These are phyloP conservation scores for Cryptosporidium parvum DNA, from an alignment of 169 alveolate genomes.

Conservation along the genomic window DNA sequence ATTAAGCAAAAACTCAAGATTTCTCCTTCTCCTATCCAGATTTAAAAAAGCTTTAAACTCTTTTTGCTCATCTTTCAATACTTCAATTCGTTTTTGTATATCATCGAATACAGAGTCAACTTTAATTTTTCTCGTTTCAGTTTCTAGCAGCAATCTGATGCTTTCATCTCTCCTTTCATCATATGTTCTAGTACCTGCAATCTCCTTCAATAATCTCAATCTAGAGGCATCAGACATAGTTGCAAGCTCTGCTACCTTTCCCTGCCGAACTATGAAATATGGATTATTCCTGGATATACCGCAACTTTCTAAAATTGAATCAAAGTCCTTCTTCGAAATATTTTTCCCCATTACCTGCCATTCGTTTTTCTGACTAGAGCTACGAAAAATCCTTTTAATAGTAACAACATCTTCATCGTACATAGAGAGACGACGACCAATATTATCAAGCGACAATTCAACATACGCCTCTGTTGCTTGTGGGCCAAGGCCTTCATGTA, in stretches of 20 bases:
- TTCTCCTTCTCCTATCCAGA: slow-evolving; percentile 61
- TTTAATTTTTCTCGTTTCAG: slow-evolving; percentile 78
- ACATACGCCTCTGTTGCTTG: slow-evolving; percentile 80
- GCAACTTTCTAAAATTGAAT: slow-evolving; percentile 83
- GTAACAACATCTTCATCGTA: slow-evolving; percentile 80
- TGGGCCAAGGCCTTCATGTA: slow-evolving; percentile 84
- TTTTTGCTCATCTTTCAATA: slow-evolving; percentile 74
- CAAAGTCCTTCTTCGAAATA: slow-evolving; percentile 83
- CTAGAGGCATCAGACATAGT: slow-evolving; percentile 84
- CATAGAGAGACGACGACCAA: slow-evolving; percentile 82
- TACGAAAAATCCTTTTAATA: slow-evolving; percentile 78
- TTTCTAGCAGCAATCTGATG: slow-evolving; percentile 78
- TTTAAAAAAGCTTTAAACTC: slow-evolving; percentile 78
- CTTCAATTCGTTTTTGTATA: slow-evolving; percentile 78
- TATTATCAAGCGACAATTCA: slow-evolving; percentile 84
- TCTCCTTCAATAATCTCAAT: slow-evolving; percentile 82
- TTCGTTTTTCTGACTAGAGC: slow-evolving; percentile 82
- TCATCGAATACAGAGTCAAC: slow-evolving; percentile 81
- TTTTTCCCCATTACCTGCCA: slow-evolving; percentile 82
- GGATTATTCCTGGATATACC: slow-evolving; percentile 87
- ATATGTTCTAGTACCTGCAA: slow-evolving; percentile 84
- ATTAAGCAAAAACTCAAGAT: slow-evolving; percentile 40
- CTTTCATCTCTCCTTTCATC: slow-evolving; percentile 85
- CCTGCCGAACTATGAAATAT: slow-evolving; percentile 86
- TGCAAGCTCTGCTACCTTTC: slow-evolving; percentile 83